Evolutionary conservation across 176 grass and related monocot species (phyloP).

Genomic region (Musa acuminata): DNA sequence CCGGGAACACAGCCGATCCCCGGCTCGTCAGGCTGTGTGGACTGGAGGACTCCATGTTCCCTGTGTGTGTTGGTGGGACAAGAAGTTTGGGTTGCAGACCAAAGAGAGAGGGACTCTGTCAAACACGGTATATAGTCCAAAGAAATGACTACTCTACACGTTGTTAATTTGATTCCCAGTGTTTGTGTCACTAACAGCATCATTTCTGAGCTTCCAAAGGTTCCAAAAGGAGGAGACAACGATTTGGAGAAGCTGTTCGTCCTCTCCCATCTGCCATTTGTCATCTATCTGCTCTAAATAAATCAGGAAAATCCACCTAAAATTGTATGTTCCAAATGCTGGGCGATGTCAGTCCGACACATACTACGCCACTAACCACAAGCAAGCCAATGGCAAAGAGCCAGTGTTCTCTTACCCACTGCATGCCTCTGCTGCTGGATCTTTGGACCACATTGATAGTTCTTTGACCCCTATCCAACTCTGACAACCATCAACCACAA

Average conservation of each 20-base stretch:
- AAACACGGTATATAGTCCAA: not conserved
- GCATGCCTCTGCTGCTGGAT: too few relatives aligned
- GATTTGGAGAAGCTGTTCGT: not conserved
- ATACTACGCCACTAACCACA: too few relatives aligned
- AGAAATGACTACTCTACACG: not conserved
- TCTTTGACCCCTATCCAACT: too few relatives aligned
- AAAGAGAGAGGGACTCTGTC: not conserved
- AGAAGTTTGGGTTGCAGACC: not conserved
- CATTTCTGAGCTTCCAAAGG: constrained; percentile 6
- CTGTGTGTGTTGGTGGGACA: too few relatives aligned
- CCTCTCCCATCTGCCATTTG: not conserved
- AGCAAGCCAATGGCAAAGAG: too few relatives aligned
- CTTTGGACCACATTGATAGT: too few relatives aligned
- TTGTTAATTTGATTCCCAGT: not conserved
- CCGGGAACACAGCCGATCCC: not conserved
- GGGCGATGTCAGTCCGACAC: too few relatives aligned
- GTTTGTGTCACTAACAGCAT: not conserved
- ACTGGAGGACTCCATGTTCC: too few relatives aligned
- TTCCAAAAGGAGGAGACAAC: constrained; percentile 14
- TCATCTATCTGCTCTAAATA: not conserved
- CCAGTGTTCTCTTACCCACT: too few relatives aligned
- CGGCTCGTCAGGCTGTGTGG: not conserved
- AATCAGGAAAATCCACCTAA: too few relatives aligned
- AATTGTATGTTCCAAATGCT: too few relatives aligned
- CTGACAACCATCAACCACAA: too few relatives aligned